Base-by-base conservation (phyloP, 2,329 filamentous ascomycete species). In the Leptographium procerum region DNA sequence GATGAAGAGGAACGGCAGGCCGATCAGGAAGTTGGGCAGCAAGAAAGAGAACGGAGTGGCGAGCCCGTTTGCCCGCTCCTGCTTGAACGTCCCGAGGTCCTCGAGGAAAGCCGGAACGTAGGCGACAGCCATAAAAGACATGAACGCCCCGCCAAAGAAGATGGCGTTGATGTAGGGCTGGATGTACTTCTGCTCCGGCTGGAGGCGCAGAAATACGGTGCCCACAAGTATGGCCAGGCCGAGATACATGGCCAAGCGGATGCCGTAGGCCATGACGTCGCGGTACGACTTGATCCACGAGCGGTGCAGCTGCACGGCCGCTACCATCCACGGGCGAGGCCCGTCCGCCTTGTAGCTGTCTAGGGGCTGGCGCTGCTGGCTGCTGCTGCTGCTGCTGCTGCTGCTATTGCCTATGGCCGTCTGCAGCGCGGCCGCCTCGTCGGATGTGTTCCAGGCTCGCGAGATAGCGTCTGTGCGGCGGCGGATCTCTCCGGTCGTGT, bases 51-150 rank as follows among this genome's bases (percentile, higher is more conserved):
- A 77, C 0, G 90, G 81, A 0, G 88, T 87, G 68, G 91, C 91
- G 0, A 95, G 77, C 0, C 90, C 90, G 68, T 95, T 95, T 43
- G 83, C 84, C 52, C 87, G 83, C 66, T 95, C 90, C 70, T 92
- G 90, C 64, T 83, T 75, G 69, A 85, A 91, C 0, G 83, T 84
- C 7, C 81, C 75, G 28, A 85, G 80, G 69, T 95, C 89, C 67
- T 95, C 90, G 48, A 95, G 80, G 69, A 86, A 94, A 0, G 88
- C 82, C 0, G 90, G 90, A 3, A 94, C 87, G 69, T 95, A 95
- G 0, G 90, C 90, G 1, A 95, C 85, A 0, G 86, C 85, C 86
- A 89, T 89, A 72, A 89, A 89, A 47, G 83, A 86, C 83, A 89
- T 88, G 71, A 89, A 89, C 1, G 86, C 86, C 0, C 79, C 82